Conservation (phyloP, 176 grass and related monocot genomes). For the Neostapfia colusana region DNA sequence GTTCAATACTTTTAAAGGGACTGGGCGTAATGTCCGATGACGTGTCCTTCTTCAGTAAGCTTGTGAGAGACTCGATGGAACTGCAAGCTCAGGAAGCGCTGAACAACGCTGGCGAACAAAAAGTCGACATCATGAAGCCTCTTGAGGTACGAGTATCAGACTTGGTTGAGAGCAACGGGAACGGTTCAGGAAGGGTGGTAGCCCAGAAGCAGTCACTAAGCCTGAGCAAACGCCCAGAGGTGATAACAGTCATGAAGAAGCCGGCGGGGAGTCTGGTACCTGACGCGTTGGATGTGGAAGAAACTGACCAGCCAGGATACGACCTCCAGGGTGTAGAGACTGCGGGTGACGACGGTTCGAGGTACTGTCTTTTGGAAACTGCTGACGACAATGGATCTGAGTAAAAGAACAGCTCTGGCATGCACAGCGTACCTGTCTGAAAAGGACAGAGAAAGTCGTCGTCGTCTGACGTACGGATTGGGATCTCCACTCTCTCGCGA, state of each 20-base stretch:
- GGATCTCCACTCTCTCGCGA: no score
- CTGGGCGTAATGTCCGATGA: conserved; percentile 97
- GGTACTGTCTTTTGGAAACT: conserved; percentile 67
- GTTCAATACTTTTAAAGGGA: conserved; percentile 80
- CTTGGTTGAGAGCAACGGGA: conserved; percentile 58
- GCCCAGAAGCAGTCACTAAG: conserved; percentile 56
- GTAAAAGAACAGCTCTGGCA: no score
- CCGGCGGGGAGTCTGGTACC: conserved; percentile 26
- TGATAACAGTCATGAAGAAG: conserved; percentile 32
- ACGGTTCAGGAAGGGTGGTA: conserved; percentile 45
- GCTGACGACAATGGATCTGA: conserved; percentile 31
- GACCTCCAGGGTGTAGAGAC: conserved; percentile 35
- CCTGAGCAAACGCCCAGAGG: conserved; percentile 57
- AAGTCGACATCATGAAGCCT: conserved; percentile 66
- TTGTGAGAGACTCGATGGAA: conserved; percentile 90
- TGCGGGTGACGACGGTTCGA: conserved; percentile 79
- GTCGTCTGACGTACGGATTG: no score
- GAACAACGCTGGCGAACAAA: conserved; percentile 43
- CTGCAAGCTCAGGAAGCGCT: conserved; percentile 79
- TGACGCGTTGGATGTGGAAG: conserved; percentile 13
- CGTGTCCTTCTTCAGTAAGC: conserved; percentile 92
- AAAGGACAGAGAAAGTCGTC: no score
- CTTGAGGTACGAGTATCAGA: conserved; percentile 88
- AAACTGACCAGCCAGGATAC: conserved; percentile 18
- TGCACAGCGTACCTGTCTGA: no score